Evolutionary conservation across 1,284 basidiomycete genomes (phyloP).

Genomic region (Trametes versicolor): DNA sequence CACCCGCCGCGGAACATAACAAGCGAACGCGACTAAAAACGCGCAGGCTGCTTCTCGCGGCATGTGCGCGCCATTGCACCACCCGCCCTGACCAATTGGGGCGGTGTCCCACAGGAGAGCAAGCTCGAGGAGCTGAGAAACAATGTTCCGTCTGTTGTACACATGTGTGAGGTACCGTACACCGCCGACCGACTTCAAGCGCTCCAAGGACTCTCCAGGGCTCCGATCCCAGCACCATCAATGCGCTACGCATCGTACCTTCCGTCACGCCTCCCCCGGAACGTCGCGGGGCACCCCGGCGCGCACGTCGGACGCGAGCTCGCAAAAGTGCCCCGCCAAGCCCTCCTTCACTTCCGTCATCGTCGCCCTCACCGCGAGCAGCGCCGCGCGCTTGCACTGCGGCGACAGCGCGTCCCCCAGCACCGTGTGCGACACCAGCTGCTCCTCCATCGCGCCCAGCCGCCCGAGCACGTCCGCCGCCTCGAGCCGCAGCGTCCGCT

Average conservation of each 20-base stretch:
- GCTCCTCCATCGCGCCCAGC: slow-evolving; percentile 39
- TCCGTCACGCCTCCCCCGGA: neutral
- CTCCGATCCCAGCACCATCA: slow-evolving; percentile 5
- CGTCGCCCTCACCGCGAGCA: slow-evolving; percentile 44
- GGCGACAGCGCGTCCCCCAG: slow-evolving; percentile 41
- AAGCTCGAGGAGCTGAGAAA: neutral
- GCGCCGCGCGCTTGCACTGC: slow-evolving; percentile 45
- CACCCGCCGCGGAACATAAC: slow-evolving; percentile 8
- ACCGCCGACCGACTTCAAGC: neutral
- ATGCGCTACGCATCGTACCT: neutral
- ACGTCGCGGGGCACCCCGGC: neutral
- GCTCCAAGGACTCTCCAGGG: neutral
- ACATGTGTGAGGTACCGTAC: neutral
- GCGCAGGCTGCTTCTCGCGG: neutral
- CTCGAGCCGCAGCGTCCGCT: slow-evolving; percentile 30
- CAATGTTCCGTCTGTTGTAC: neutral
- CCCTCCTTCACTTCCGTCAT: slow-evolving; percentile 40
- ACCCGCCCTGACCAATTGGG: neutral
- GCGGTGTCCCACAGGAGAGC: neutral
- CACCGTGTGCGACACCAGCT: slow-evolving; percentile 39
- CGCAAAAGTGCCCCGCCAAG: slow-evolving; percentile 42
- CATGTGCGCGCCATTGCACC: neutral
- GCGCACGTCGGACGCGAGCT: slow-evolving; percentile 26
- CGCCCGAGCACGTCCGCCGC: slow-evolving; percentile 43
- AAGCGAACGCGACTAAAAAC: neutral